Evolutionary conservation across 257 asterid species (phyloP), one percentile per base, ranked within the genome.

Genomic region (Plectranthus barbatus): DNA sequence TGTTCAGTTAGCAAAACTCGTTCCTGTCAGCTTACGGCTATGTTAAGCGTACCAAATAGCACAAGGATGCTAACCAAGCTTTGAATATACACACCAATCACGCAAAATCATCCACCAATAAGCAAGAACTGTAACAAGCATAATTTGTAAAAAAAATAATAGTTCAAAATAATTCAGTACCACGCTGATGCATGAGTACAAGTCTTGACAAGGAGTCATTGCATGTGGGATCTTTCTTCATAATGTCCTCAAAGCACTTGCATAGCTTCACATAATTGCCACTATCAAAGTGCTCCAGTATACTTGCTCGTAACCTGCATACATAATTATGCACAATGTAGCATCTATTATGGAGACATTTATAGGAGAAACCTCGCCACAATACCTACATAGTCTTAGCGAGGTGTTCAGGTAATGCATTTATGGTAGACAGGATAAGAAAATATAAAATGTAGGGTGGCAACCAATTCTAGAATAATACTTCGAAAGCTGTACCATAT

Each of bases 221-320:
- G 77, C 97, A 86, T n/a, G 89, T 77, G 12, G 98, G 97, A 62
- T 92, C 95, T 77, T 81, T 86, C 81, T 79, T 81, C 80, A 86
- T 60, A 47, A 77, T 81, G 54, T 84, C 86, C 81, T 92, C 98
- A 64, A 70, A 67, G 74, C 80, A 74, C 44, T 72, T 67, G 33
- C 59, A 68, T 54, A 81, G 83, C 74, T 77, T 73, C 80, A 61
- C 72, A 73, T 42, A 67, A 79, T 80, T 78, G 51, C 77, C 71
- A 10, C 68, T 39, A 64, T 81, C 84, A 83, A 88, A 92, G 77
- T 83, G 81, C 85, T 88, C 95, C 78, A 84, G 60, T 68, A 88
- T 61, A 72, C 76, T 39, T 68, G 95, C 84, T 69, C 81, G 84
- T 77, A 92, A 67, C 66, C 97, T 92, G 85, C 75, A 76, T n/a